Evolutionary conservation across 352 stramenopile genomes (phyloP), one percentile per base, ranked within the genome.

Genomic region (Achlya hypogyna): DNA sequence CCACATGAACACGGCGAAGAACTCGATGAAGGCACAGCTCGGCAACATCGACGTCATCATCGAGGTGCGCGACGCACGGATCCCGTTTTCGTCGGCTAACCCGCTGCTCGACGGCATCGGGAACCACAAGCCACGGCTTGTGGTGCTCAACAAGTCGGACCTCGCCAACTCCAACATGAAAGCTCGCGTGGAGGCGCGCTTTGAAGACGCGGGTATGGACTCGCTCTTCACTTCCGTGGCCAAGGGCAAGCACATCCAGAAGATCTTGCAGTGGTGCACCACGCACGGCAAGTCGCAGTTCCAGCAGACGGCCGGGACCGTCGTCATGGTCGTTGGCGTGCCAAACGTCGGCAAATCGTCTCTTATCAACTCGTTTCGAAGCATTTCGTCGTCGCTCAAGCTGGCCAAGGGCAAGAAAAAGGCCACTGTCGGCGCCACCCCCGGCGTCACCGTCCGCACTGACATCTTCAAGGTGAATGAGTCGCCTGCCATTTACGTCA

Each of bases 331-430:
- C 27, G 78, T 91, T 4, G 88, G 88, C 10, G 91, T 96, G 60
- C 88, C 88, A 16, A 96, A 96, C 69, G 88, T 96, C n/a, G 88
- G 88, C 59, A 96, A 96, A 66, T 91, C 80, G 25, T 95, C 86
- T 5, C 84, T 96, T 28, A 96, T 96, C 66, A 95, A 95, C 56
- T 82, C 90, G 65, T 93, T 95, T 42, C 78, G 84, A 12, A 75
- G 82, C 0, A 67, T 92, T 5, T 91, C 83, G 38, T 81, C 78
- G 53, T 89, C 79, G 28, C 64, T 78, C 20, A 89, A 91, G 71
- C 65, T 95, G n/a, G 72, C 79, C 5, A 91, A 89, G 69, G 84
- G 86, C 63, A 82, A 87, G 63, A 91, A 91, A 53, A 83, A 83
- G 71, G 86, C 87, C 4, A 78, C 79, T 22, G 87, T 95, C 3